Percentiles rank a stretch among this genome's conserved stretches.
Evolutionary conservation across 2,329 filamentous ascomycete genomes (phyloP).

Genomic region (Penicillium occitanis): DNA sequence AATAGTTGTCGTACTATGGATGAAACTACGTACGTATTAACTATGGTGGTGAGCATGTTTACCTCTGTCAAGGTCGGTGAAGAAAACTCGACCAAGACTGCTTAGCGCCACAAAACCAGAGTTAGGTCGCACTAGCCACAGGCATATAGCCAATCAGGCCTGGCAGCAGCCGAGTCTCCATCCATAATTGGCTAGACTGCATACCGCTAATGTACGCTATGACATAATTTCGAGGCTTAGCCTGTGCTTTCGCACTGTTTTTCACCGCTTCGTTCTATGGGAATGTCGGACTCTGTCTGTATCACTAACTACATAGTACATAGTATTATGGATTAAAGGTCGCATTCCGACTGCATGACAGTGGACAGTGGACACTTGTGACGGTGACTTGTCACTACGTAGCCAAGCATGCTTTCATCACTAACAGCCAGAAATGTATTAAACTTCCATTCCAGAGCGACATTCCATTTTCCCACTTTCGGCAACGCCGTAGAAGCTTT

Average conservation of each 20-base stretch:
- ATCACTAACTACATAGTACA: neutral
- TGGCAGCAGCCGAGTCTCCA: neutral
- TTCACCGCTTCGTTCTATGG: slow-evolving; percentile 13
- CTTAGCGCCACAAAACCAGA: slow-evolving; percentile 13
- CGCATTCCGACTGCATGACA: neutral
- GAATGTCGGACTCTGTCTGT: slow-evolving; percentile 7
- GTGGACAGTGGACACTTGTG: neutral
- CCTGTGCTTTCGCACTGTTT: neutral
- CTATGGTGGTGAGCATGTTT: neutral
- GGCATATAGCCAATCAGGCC: neutral
- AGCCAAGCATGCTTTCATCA: neutral
- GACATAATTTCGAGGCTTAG: slow-evolving; percentile 17
- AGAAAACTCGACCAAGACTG: neutral
- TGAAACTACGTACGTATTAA: neutral
- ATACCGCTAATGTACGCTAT: slow-evolving; percentile 12
- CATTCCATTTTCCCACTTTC: neutral
- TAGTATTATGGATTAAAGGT: neutral
- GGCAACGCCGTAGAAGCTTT: slow-evolving; percentile 13
- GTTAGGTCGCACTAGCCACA: slow-evolving; percentile 15
- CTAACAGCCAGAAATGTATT: neutral
- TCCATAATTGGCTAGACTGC: neutral
- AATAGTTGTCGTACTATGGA: neutral
- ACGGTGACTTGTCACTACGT: neutral
- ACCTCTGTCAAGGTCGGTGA: slow-evolving; percentile 12
- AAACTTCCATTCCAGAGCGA: neutral